Evolutionary conservation across 768 basidiomycete species (phyloP), one percentile per base, ranked within the genome.

Genomic region (Sistotremastrum niveocremeum): DNA sequence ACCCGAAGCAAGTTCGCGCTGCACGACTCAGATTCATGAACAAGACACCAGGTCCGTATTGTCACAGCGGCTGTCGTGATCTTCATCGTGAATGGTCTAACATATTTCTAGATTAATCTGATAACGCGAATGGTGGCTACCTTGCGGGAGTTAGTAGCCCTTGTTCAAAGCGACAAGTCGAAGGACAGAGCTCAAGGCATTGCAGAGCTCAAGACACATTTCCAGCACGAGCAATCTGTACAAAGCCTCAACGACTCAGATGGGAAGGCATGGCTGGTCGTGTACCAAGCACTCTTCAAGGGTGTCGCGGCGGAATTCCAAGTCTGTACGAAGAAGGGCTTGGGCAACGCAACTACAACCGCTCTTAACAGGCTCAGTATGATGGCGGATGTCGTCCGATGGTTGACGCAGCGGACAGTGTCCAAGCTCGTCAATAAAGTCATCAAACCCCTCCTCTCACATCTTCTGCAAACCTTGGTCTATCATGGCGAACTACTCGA

Each of bases 281-380:
- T 90, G 6, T 87, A 81, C 55, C 76, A 86, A 52, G 76, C 76
- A 10, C 63, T 95, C 5, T 91, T 90, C 57, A 64, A 65, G 7
- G 65, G 74, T 2, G 79, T 91, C 40, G 55, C 64, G 20, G 66
- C 60, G 45, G 93, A 95, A 65, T 80, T 73, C 57, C 62, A 51
- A 10, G 68, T 68, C 7, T 65, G 49, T 31, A 48, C 65, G 46
- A 71, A 69, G 62, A 61, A 56, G 42, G 56, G 37, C 38, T 49
- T 49, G 12, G 41, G 28, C 31, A 58, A 62, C 39, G 65, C 58
- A 33, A 67, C 69, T 48, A 67, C 65, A 20, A 55, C 66, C 31
- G 73, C 76, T 4, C 59, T 69, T 43, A 70, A 75, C 39, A 72
- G 84, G 46, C 71, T 95, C 7, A 66, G 68, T 4, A 80, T 85